A percentile compares a stretch with the other conserved stretches of the same genome.
These are phyloP conservation scores for Aspergillus sergii DNA, from an alignment of 2,329 filamentous ascomycete genomes.

Conservation along the genomic window DNA sequence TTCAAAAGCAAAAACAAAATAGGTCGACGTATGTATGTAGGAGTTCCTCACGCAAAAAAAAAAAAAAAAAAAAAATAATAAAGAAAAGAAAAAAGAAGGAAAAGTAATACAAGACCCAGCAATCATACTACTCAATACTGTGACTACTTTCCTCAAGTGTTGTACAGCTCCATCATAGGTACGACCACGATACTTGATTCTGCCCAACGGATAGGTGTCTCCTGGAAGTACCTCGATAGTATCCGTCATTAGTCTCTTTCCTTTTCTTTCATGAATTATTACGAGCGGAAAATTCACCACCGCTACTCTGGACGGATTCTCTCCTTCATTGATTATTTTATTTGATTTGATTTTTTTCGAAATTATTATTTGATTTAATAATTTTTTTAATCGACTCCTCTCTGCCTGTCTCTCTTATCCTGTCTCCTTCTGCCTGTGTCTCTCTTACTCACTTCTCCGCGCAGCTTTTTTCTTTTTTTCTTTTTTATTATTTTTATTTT, in stretches of 20 bases:
- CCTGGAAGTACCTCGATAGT: background rate
- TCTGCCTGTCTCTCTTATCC: background rate
- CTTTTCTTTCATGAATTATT: background rate
- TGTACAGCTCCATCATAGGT: background rate
- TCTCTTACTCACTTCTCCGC: background rate
- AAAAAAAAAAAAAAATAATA: background rate
- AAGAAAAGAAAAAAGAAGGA: background rate
- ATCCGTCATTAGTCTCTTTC: background rate
- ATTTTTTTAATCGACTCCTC: background rate
- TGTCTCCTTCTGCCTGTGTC: background rate
- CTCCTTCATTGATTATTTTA: conserved; percentile 4
- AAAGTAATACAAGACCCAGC: background rate
- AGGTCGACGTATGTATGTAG: background rate
- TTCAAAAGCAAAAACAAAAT: background rate
- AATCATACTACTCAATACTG: background rate
- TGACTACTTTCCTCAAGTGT: background rate
- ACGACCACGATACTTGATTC: background rate
- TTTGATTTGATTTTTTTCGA: background rate
- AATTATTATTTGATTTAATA: background rate
- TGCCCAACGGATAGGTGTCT: background rate
- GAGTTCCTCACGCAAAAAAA: too few species aligned
- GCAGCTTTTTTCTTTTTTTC: background rate
- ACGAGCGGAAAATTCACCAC: background rate
- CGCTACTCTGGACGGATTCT: background rate
- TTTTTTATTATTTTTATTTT: background rate